Evolutionary conservation across 2,329 filamentous ascomycete genomes (phyloP).

Genomic region (Phoma sp.): DNA sequence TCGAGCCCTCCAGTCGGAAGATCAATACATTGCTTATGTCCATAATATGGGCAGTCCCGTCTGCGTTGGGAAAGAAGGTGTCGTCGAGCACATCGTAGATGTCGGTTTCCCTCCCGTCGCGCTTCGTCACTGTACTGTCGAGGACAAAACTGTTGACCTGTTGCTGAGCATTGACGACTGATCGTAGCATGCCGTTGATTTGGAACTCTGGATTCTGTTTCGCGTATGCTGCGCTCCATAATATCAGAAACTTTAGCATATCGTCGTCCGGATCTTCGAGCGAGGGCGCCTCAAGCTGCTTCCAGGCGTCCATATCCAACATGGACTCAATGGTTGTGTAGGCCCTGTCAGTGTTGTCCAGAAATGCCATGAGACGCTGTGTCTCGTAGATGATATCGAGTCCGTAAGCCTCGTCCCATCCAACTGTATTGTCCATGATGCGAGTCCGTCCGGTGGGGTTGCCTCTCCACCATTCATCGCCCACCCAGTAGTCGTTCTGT

Average conservation of each 20-base stretch:
- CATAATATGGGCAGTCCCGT: slow-evolving; percentile 38
- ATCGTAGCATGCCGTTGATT: slow-evolving; percentile 54
- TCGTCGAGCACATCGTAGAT: slow-evolving; percentile 64
- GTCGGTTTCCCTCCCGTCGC: slow-evolving; percentile 43
- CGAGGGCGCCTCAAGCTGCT: slow-evolving; percentile 19
- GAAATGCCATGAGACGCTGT: slow-evolving; percentile 68
- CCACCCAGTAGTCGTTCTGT: slow-evolving; percentile 61
- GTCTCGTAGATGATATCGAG: slow-evolving; percentile 62
- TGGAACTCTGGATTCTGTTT: slow-evolving; percentile 52
- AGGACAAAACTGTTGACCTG: slow-evolving; percentile 38
- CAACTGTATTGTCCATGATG: slow-evolving; percentile 55
- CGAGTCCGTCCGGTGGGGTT: slow-evolving; percentile 58
- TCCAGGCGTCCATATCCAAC: slow-evolving; percentile 52
- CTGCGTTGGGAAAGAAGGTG: slow-evolving; percentile 50
- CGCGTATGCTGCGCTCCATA: slow-evolving; percentile 58
- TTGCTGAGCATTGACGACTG: slow-evolving; percentile 47
- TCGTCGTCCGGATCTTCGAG: slow-evolving; percentile 45
- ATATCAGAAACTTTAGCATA: slow-evolving; percentile 57
- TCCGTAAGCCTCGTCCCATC: slow-evolving; percentile 36
- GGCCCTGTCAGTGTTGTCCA: slow-evolving; percentile 64
- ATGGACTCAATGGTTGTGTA: slow-evolving; percentile 66
- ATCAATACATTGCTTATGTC: slow-evolving; percentile 62
- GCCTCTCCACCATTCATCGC: slow-evolving; percentile 70
- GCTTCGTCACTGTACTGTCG: slow-evolving; percentile 33
- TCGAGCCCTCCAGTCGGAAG: slow-evolving; percentile 47